These are phyloP conservation scores for Naumovozyma dairenensis DNA, from an alignment of 805 yeast genomes.

Conservation along the genomic window DNA sequence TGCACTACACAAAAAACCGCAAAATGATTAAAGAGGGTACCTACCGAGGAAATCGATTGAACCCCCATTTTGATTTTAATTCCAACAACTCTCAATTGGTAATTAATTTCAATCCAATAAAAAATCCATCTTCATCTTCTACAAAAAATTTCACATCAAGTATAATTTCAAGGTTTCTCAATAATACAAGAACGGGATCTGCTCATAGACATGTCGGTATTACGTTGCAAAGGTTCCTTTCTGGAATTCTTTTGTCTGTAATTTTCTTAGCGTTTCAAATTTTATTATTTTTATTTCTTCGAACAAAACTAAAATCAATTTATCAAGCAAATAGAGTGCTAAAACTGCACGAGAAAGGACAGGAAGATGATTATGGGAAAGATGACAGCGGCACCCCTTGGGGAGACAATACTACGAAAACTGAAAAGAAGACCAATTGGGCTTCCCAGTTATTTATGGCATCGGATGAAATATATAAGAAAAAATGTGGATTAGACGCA, in stretches of 20 bases:
- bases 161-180: slow-evolving; percentile 30
- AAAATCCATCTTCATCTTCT: neutral
- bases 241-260: slow-evolving; percentile 46
- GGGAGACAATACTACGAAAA: no score
- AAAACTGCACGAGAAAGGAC: no score
- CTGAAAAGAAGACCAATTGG: slow-evolving; percentile 2
- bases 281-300: slow-evolving; percentile 30
- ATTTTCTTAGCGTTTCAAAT: slow-evolving; percentile 47
- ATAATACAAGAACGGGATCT: slow-evolving; percentile 45
- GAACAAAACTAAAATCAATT: slow-evolving; percentile 31
- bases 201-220: slow-evolving; percentile 53
- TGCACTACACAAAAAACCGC: no score
- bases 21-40: no score
- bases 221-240: slow-evolving; percentile 44
- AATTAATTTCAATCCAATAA: neutral
- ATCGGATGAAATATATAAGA: slow-evolving; percentile 35
- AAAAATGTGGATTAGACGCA: slow-evolving; percentile 52
- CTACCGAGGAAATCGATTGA: no score
- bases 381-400: no score
- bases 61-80: no score
- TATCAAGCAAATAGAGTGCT: slow-evolving; percentile 42
- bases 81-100: no score
- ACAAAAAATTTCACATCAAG: slow-evolving; percentile 10
- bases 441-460: slow-evolving; percentile 22
- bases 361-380: no score